These are phyloP conservation scores for Scheffersomyces illinoinensis DNA, from an alignment of 1,139 yeast species.

Conservation along the genomic window DNA sequence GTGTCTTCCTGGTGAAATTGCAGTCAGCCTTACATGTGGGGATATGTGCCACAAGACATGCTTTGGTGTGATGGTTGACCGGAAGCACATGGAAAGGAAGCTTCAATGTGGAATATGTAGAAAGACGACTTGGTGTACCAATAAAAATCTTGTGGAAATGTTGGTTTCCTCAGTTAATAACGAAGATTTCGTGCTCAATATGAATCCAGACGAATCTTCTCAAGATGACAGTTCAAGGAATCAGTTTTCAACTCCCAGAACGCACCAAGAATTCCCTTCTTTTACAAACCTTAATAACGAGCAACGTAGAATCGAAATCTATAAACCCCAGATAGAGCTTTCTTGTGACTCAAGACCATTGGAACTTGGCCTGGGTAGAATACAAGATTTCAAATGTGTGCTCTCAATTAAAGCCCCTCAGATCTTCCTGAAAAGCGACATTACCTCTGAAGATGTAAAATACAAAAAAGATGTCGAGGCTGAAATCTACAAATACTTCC, in stretches of 20 bases:
- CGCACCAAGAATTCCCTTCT: neutral
- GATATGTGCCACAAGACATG: slow-evolving; percentile 35
- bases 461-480: neutral
- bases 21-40: slow-evolving; percentile 27
- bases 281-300: neutral
- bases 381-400: slow-evolving; percentile 20
- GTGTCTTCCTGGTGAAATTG: slow-evolving; percentile 20
- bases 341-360: neutral
- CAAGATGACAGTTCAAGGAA: neutral
- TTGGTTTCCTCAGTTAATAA: neutral
- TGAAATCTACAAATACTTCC: neutral
- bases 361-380: slow-evolving; percentile 2
- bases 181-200: neutral
- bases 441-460: slow-evolving; percentile 1
- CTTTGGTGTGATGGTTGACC: slow-evolving; percentile 15
- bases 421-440: slow-evolving; percentile 9
- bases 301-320: neutral
- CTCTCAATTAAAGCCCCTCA: slow-evolving; percentile 29
- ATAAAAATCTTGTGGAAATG: slow-evolving; percentile 1
- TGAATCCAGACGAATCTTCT: neutral
- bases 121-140: slow-evolving; percentile 9
- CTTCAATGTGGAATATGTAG: slow-evolving; percentile 13
- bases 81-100: slow-evolving; percentile 6
- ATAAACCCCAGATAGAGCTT: neutral
- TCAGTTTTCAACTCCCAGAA: neutral